These are phyloP conservation scores for Phytopythium litorale DNA, from an alignment of 352 stramenopile species.

Conservation along the genomic window DNA sequence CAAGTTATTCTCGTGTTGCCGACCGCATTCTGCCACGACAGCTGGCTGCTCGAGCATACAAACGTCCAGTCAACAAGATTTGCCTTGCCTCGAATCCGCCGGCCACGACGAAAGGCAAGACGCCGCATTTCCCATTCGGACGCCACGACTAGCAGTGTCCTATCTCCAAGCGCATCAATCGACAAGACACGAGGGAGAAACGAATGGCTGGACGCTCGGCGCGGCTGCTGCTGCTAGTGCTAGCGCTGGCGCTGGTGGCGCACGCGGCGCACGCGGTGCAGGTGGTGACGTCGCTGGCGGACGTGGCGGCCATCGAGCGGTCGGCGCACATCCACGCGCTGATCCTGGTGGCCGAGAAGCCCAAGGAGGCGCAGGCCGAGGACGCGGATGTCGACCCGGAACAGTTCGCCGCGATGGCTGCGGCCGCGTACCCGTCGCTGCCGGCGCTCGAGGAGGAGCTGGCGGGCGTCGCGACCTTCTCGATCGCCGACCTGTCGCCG, in stretches of 20 bases:
- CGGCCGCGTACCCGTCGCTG: slow-evolving; percentile 33
- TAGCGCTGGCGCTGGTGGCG: slow-evolving; percentile 6
- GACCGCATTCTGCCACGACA: neutral
- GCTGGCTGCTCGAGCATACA: neutral
- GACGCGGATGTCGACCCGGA: slow-evolving; percentile 1
- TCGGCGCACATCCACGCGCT: slow-evolving; percentile 30
- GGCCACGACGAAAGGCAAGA: neutral
- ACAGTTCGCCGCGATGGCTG: slow-evolving; percentile 22
- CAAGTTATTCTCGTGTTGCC: neutral
- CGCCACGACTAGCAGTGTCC: neutral
- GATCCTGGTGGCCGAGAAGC: slow-evolving; percentile 23
- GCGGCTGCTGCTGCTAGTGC: slow-evolving; percentile 1
- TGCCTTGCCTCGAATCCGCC: neutral
- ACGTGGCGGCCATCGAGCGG: slow-evolving; percentile 24
- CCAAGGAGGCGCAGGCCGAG: slow-evolving; percentile 1
- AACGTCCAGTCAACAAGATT: neutral
- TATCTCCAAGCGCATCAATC: no score
- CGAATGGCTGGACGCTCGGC: neutral
- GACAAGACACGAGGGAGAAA: neutral
- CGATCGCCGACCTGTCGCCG: slow-evolving; percentile 33
- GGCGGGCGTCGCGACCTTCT: slow-evolving; percentile 36
- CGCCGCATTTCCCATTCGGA: neutral
- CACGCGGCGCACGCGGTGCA: slow-evolving; percentile 12
- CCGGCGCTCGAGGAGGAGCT: slow-evolving; percentile 37
- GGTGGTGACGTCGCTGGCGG: slow-evolving; percentile 16